Evolutionary conservation across 371 early-diverging fungal genomes (phyloP), one percentile per base, ranked within the genome.

Genomic region (Funneliformis caledonium): DNA sequence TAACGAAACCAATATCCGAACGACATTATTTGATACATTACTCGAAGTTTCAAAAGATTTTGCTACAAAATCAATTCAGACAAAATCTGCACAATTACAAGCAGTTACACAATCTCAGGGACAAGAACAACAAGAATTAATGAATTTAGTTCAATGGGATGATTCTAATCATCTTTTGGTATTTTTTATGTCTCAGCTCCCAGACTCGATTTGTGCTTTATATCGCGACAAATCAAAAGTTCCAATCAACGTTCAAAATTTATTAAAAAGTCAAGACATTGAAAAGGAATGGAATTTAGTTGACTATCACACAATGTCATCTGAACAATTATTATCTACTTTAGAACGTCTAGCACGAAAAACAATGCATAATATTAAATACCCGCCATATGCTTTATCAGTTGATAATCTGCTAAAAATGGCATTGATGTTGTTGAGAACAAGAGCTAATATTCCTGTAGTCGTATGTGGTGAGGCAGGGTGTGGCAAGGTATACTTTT

Each of bases 91-190:
- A 16, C 80, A 80, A 61, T 16, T 31, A 45, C 31, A 69, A 56
- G 50, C 56, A 6, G 12, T 73, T 73, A 19, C 43, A 47, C 37
- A 10, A 11, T 48, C 12, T 22, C 50, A 73, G 33, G 14, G 1
- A 4, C 14, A 64, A 62, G 19, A 16, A 4, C 31, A 26, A 0
- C 31, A 64, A 37, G 37, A 37, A 64, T 73, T 73, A 73, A 22
- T 2, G 19, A 72, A 43, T 26, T n/a, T 72, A 9, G 4, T 31
- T 31, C 42, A 45, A 22, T 78, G 79, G 79, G 79, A 78, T 19
- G 79, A 78, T 50, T 78, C 79, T 10, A 78, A 78, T n/a, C 79
- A 78, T 69, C 45, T 78, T 31, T 69, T 78, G n/a, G 79, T 78
- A n/a, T 61, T 69, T 50, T 78, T 78, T 37, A 31, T 78, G 60